phyloP scores from a whole-genome alignment of 106 monocot genomes.

The Platanthera guangdongensis region DNA sequence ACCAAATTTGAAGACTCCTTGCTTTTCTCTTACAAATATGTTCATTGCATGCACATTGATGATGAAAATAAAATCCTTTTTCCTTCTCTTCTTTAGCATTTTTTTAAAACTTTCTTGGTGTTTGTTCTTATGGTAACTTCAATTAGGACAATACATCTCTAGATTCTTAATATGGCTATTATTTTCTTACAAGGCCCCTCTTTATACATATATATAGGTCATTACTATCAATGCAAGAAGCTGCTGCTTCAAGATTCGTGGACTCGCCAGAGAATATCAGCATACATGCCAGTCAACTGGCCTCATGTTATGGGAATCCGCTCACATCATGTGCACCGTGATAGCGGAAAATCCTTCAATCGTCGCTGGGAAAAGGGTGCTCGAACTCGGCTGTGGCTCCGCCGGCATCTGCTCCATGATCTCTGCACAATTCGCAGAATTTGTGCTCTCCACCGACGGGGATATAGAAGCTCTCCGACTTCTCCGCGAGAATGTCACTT shows the following conservation, averaged over 20 bases:
- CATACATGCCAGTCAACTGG: slow-evolving; percentile 97
- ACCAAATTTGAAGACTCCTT: too few relatives aligned
- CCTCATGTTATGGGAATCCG: slow-evolving; percentile 93
- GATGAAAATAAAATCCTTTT: neutral
- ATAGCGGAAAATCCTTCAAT: slow-evolving; percentile 71
- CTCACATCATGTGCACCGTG: slow-evolving; percentile 58
- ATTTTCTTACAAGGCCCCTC: neutral
- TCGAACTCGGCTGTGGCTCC: slow-evolving; percentile 87
- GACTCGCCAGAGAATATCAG: slow-evolving; percentile 60
- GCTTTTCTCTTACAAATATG: too few relatives aligned
- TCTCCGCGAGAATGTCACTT: slow-evolving; percentile 39
- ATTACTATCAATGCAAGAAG: slow-evolving; percentile 43
- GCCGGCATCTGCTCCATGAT: slow-evolving; percentile 95
- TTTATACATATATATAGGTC: slow-evolving; percentile 20
- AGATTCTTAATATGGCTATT: neutral
- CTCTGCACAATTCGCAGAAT: slow-evolving; percentile 45
- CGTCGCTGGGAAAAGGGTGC: slow-evolving; percentile 49
- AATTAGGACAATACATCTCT: neutral
- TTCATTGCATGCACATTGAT: too few relatives aligned
- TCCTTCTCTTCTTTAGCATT: neutral
- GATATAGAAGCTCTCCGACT: slow-evolving; percentile 60
- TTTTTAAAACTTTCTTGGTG: neutral
- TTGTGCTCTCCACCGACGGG: slow-evolving; percentile 81
- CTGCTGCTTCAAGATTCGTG: slow-evolving; percentile 51
- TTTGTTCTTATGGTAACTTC: neutral